These are phyloP conservation scores for Solanum pennellii DNA, from an alignment of 257 asterid species.

Conservation along the genomic window DNA sequence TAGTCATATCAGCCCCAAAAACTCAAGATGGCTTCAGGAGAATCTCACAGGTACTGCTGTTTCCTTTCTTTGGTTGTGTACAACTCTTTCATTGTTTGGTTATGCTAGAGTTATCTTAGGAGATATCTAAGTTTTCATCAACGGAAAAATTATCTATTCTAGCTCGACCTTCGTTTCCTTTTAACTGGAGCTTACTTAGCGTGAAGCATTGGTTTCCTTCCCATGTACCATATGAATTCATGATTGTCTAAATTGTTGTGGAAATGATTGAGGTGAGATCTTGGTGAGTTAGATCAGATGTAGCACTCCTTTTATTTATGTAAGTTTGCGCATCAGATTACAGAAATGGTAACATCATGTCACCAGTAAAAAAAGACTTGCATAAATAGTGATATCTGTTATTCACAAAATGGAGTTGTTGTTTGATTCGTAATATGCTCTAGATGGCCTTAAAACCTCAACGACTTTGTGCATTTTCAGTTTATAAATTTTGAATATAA, in stretches of 20 bases:
- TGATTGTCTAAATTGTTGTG: background rate
- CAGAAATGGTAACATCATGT: background rate
- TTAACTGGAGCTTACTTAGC: background rate
- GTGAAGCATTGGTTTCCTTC: background rate
- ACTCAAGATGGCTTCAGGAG: constrained; percentile 94
- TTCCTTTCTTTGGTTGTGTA: background rate
- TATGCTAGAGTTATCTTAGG: background rate
- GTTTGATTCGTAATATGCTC: background rate
- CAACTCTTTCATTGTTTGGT: background rate
- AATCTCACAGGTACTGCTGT: constrained; percentile 76
- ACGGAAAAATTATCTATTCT: background rate
- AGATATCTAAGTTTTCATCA: background rate
- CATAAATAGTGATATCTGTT: background rate
- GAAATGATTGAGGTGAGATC: background rate
- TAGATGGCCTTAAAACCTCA: background rate
- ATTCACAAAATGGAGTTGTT: background rate
- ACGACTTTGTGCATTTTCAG: background rate
- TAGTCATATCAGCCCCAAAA: constrained; percentile 94
- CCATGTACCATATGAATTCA: background rate
- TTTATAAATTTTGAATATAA: background rate
- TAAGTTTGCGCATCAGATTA: background rate
- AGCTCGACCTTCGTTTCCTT: background rate
- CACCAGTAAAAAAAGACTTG: background rate
- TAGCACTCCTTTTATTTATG: background rate
- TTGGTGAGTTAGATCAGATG: background rate